Percentiles rank a stretch among this genome's conserved stretches.
phyloP scores from a whole-genome alignment of 1,284 basidiomycete species.

The Tilletia caries region DNA sequence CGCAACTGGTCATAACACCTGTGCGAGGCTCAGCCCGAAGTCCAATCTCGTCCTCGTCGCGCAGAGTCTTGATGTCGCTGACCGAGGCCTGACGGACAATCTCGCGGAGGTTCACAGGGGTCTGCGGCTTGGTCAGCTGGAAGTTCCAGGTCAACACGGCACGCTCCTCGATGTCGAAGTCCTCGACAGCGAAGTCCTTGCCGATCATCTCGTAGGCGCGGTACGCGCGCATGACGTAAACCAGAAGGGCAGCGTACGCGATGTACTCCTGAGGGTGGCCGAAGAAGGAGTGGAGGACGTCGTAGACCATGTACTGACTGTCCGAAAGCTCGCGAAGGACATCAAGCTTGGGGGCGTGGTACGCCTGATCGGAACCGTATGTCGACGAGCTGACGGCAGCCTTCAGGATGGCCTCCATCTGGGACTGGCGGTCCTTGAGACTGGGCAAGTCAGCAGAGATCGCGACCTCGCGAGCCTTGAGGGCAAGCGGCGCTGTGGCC shows the following conservation, averaged over 20 bases:
- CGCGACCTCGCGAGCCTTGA: conserved; percentile 96
- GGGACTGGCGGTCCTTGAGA: conserved; percentile 84
- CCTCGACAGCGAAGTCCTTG: conserved; percentile 76
- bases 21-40: conserved; percentile 36
- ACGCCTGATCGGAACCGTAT: conserved; percentile 76
- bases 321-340: conserved; percentile 89
- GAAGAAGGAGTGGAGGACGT: conserved; percentile 95
- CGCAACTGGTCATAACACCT: conserved; percentile 51
- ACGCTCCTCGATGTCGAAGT: conserved; percentile 64
- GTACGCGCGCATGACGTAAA: conserved; percentile 93
- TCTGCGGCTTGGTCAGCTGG: conserved; percentile 59
- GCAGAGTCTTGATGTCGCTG: conserved; percentile 44
- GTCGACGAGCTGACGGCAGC: conserved; percentile 73
- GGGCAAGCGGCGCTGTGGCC: conserved; percentile 57
- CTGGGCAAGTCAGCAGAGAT: conserved; percentile 95
- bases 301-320: conserved; percentile 93
- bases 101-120: conserved; percentile 57
- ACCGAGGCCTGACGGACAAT: conserved; percentile 49
- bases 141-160: conserved; percentile 52
- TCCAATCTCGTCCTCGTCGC: conserved; percentile 30
- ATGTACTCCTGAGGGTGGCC: conserved; percentile 67
- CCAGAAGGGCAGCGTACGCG: conserved; percentile 86
- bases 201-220: conserved; percentile 87
- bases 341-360: conserved; percentile 68
- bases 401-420: conserved; percentile 92